Conservation (phyloP, 2,329 filamentous ascomycete species). For the Paradendryphiella salina region DNA sequence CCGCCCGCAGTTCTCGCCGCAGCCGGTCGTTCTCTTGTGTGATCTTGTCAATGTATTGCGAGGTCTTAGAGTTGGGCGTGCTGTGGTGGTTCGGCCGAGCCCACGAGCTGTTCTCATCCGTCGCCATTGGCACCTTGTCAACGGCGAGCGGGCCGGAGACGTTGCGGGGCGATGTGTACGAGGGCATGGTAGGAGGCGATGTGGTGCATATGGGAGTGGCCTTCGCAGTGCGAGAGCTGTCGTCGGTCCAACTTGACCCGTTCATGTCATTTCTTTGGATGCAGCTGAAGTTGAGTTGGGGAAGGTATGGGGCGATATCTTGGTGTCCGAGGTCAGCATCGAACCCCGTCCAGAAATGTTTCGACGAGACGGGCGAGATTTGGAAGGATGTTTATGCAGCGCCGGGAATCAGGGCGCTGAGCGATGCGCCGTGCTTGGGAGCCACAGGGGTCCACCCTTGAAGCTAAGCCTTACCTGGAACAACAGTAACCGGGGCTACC, state of each 20-base stretch:
- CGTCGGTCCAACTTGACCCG: slow-evolving; percentile 23
- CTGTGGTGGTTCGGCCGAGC: slow-evolving; percentile 35
- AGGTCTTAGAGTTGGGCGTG: slow-evolving; percentile 42
- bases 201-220: slow-evolving; percentile 17
- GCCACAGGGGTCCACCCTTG: slow-evolving; percentile 8
- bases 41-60: slow-evolving; percentile 69
- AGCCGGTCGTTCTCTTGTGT: slow-evolving; percentile 79
- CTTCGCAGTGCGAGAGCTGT: slow-evolving; percentile 22
- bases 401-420: slow-evolving; percentile 14
- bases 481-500: slow-evolving; percentile 8
- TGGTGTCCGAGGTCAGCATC: slow-evolving; percentile 23
- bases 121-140: slow-evolving; percentile 31
- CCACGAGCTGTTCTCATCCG: slow-evolving; percentile 34
- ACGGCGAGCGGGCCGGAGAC: slow-evolving; percentile 39
- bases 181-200: slow-evolving; percentile 30
- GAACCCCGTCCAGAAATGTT: slow-evolving; percentile 13
- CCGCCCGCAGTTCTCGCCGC: slow-evolving; percentile 63
- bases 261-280: slow-evolving; percentile 38
- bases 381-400: slow-evolving; percentile 26
- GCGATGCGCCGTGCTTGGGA: slow-evolving; percentile 30
- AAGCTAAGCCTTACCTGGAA: slow-evolving; percentile 23
- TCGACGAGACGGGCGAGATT: slow-evolving; percentile 9
- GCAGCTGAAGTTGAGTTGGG: slow-evolving; percentile 25
- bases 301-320: slow-evolving; percentile 26
- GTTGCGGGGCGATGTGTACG: slow-evolving; percentile 37